phyloP scores from a whole-genome alignment of 805 yeast species.

The Yamadazyma tumulicola region DNA sequence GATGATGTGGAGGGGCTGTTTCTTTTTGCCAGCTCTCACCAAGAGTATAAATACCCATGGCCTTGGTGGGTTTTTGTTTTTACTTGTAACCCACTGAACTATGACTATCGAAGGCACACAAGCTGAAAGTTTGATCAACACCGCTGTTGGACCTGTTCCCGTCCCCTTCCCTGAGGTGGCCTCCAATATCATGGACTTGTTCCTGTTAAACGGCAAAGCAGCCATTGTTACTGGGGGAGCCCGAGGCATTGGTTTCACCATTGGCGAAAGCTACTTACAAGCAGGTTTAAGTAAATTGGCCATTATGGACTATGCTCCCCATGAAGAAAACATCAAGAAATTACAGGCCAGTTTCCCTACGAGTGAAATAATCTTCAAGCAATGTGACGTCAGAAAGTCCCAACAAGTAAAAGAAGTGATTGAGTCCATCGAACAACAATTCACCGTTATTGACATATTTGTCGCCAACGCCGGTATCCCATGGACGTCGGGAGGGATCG shows the following conservation, averaged over 20 bases:
- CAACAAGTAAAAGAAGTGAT: constrained; percentile 35
- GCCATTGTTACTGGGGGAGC: constrained; percentile 38
- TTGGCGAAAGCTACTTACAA: constrained; percentile 36
- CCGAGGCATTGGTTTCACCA: constrained; percentile 35
- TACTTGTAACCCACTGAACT: too few relatives aligned
- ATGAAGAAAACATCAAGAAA: constrained; percentile 24
- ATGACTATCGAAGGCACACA: constrained; percentile 27
- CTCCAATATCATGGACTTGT: constrained; percentile 25
- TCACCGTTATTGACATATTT: constrained; percentile 38
- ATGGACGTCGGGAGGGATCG: constrained; percentile 43
- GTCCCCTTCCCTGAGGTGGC: constrained; percentile 29
- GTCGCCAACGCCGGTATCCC: constrained; percentile 48
- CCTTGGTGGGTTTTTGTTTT: too few relatives aligned
- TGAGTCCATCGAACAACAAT: constrained; percentile 26
- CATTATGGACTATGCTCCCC: constrained; percentile 35
- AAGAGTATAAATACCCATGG: too few relatives aligned
- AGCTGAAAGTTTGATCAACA: constrained; percentile 26
- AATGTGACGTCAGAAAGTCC: constrained; percentile 38
- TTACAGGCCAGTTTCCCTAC: constrained; percentile 29
- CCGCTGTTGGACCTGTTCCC: constrained; percentile 37
- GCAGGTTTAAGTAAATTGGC: constrained; percentile 36
- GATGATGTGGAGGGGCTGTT: too few relatives aligned
- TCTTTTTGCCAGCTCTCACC: too few relatives aligned
- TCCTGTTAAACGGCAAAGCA: constrained; percentile 27
- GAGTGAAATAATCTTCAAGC: constrained; percentile 27